A percentile compares a stretch with the other conserved stretches of the same genome.
Evolutionary conservation across 305 asterid genomes (phyloP).

Genomic region (Fraxinus nigra): DNA sequence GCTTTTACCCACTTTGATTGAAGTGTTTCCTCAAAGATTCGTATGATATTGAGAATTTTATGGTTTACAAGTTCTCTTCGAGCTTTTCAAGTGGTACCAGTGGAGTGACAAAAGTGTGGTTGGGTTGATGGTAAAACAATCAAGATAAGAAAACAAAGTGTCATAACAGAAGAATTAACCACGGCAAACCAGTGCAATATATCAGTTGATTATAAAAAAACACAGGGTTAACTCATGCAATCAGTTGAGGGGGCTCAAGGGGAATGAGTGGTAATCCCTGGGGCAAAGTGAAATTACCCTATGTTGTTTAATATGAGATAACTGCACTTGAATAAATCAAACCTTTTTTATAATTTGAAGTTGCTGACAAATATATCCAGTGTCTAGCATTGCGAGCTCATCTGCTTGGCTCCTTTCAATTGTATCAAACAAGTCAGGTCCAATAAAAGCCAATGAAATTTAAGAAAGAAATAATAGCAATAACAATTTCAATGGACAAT

Average conservation of each 20-base stretch:
- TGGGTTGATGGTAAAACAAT: not conserved
- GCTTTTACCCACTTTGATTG: not conserved
- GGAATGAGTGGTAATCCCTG: not conserved
- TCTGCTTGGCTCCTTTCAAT: constrained; percentile 53
- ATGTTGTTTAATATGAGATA: not conserved
- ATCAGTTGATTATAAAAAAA: not conserved
- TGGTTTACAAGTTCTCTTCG: not conserved
- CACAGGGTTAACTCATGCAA: no score
- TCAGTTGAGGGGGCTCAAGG: not conserved
- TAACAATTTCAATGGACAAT: not conserved
- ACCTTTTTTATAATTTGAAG: constrained; percentile 77
- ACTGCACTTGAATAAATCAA: not conserved
- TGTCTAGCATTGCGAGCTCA: constrained; percentile 66
- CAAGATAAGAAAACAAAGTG: not conserved
- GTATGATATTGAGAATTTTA: not conserved
- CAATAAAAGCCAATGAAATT: not conserved
- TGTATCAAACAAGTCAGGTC: constrained; percentile 18
- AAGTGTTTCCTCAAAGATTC: not conserved
- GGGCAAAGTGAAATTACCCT: not conserved
- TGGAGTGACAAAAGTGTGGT: not conserved
- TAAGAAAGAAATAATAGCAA: not conserved
- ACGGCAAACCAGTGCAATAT: not conserved
- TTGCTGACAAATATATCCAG: constrained; percentile 65
- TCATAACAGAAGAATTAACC: not conserved
- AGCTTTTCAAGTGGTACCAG: not conserved